Conservation (phyloP, 1,284 basidiomycete species). For the Uromyces viciae-fabae region DNA sequence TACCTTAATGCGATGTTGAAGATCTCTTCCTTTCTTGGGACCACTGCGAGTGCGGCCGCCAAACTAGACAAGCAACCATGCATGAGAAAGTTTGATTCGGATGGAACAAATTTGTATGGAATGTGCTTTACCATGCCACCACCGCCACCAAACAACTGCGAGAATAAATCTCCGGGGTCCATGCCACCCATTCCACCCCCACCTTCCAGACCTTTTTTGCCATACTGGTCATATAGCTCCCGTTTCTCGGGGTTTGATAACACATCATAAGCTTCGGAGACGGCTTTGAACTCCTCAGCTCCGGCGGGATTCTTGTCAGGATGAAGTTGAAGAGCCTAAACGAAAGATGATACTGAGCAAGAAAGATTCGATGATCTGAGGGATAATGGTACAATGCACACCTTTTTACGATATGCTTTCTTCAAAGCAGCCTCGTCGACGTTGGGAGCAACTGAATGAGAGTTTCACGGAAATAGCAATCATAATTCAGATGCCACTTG, state of each 20-base stretch:
- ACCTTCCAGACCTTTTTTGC: conserved; percentile 85
- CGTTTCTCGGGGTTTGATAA: conserved; percentile 85
- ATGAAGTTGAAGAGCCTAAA: conserved; percentile 78
- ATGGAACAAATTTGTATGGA: not conserved
- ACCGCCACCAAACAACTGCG: conserved; percentile 80
- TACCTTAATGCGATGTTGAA: conserved; percentile 93
- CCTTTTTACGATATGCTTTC: conserved; percentile 89
- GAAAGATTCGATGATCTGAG: conserved; percentile 45
- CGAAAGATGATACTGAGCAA: conserved; percentile 48
- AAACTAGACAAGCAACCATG: conserved; percentile 56
- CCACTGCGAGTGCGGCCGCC: conserved; percentile 66
- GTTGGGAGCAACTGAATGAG: conserved; percentile 16
- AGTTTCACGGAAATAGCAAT: no score
- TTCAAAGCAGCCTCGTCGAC: conserved; percentile 38
- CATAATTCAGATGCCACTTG: no score
- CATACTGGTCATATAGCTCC: conserved; percentile 80
- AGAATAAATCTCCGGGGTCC: conserved; percentile 97
- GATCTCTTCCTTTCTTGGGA: conserved; percentile 96
- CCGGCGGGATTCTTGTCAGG: conserved; percentile 71
- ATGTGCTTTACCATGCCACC: conserved; percentile 58
- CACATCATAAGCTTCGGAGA: conserved; percentile 85
- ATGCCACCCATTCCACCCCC: conserved; percentile 65
- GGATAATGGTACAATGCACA: conserved; percentile 26
- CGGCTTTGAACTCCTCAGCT: conserved; percentile 91
- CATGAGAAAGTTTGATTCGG: not conserved